Percentiles rank a stretch among this genome's conserved stretches.
phyloP scores from a whole-genome alignment of 768 basidiomycete species.

The Amanita pseudoporphyria region DNA sequence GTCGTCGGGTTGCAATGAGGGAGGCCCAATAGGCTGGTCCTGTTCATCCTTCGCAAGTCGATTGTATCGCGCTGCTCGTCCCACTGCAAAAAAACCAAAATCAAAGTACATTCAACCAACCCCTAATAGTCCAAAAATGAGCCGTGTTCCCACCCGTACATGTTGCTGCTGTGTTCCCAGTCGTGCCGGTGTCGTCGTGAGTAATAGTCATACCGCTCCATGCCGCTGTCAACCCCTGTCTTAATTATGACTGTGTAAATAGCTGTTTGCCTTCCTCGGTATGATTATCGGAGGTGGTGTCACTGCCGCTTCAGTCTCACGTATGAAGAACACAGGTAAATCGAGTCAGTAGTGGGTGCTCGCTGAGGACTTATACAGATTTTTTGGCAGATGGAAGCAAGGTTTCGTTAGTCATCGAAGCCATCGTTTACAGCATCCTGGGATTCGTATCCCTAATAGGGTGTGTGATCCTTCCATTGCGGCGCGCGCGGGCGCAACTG shows the following conservation, averaged over 20 bases:
- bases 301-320: constrained; percentile 28
- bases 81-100: constrained; percentile 15
- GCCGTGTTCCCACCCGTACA: constrained; percentile 28
- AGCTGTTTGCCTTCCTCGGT: constrained; percentile 37
- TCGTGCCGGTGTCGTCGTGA: constrained; percentile 36
- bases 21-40: constrained; percentile 36
- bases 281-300: constrained; percentile 32
- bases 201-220: constrained; percentile 11
- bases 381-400: constrained; percentile 28
- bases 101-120: constrained; percentile 3
- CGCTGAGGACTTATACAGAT: background rate
- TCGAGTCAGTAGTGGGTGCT: background rate
- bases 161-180: constrained; percentile 45
- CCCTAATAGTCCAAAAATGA: constrained; percentile 16
- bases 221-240: background rate
- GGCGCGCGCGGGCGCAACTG: no score
- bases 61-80: constrained; percentile 20
- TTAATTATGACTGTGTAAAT: background rate
- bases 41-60: constrained; percentile 20
- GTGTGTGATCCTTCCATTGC: constrained; percentile 19
- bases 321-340: constrained; percentile 22
- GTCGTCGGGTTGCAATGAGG: constrained; percentile 5
- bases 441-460: constrained; percentile 36
- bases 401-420: constrained; percentile 30
- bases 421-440: constrained; percentile 30